phyloP scores from a whole-genome alignment of 768 basidiomycete genomes.

The Suillus variegatus region DNA sequence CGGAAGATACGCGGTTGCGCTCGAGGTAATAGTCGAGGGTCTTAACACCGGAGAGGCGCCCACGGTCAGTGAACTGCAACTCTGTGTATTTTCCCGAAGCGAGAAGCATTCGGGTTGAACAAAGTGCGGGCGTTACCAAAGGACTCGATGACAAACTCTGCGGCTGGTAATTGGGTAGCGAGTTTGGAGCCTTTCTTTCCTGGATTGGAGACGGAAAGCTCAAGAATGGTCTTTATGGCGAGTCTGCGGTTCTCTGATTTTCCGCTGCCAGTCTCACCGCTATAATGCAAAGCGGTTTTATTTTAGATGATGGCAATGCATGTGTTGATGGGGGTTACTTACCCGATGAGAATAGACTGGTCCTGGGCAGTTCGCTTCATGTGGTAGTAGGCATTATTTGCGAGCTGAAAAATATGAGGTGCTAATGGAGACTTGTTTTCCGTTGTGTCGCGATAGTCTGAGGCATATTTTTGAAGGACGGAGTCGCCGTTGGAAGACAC shows the following conservation, averaged over 20 bases:
- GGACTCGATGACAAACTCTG: constrained; percentile 93
- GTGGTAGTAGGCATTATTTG: constrained; percentile 92
- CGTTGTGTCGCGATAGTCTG: constrained; percentile 78
- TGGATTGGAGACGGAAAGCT: constrained; percentile 82
- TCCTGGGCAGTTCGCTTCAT: constrained; percentile 94
- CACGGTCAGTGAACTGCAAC: constrained; percentile 93
- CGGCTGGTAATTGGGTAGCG: constrained; percentile 81
- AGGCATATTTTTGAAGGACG: constrained; percentile 80
- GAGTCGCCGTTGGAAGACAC: constrained; percentile 83
- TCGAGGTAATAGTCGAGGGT: constrained; percentile 97
- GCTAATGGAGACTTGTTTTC: constrained; percentile 60
- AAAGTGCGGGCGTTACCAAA: constrained; percentile 93
- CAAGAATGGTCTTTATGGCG: constrained; percentile 91
- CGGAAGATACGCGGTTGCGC: constrained; percentile 82
- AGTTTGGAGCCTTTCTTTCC: constrained; percentile 96
- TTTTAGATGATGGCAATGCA: neutral
- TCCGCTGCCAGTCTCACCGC: constrained; percentile 91
- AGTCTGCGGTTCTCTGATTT: constrained; percentile 91
- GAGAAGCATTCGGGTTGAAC: constrained; percentile 93
- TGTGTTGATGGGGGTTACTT: constrained; percentile 27
- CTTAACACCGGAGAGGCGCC: constrained; percentile 86
- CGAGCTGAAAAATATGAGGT: constrained; percentile 92
- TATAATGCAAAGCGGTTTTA: constrained; percentile 32
- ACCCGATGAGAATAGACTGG: constrained; percentile 88
- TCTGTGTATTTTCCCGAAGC: constrained; percentile 99